Conservation (phyloP, 225 moss, liverwort and hornwort genomes). For the Bryoerythrophyllum caledonicum region DNA sequence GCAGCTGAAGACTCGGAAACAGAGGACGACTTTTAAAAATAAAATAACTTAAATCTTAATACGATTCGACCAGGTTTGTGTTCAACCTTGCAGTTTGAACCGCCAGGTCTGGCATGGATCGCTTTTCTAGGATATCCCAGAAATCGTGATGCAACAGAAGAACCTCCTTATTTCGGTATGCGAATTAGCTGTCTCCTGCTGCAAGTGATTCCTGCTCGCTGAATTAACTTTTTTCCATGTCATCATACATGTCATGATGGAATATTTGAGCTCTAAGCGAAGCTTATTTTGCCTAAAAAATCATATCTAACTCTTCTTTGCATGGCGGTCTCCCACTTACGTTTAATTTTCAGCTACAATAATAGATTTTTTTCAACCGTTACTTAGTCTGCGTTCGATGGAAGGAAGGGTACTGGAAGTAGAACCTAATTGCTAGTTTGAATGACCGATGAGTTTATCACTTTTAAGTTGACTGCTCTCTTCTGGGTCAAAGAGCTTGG, state of each 20-base stretch:
- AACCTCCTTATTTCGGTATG: neutral
- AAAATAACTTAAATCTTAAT: no score
- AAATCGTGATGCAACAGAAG: constrained; percentile 16
- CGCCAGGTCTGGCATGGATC: constrained; percentile 4
- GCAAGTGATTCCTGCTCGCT: neutral
- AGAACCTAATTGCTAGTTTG: neutral
- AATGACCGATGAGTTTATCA: neutral
- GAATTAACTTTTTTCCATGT: neutral
- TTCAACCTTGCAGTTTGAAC: constrained; percentile 21
- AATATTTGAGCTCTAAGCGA: neutral
- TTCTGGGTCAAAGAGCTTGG: constrained; percentile 13
- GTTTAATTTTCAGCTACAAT: neutral
- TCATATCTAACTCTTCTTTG: neutral
- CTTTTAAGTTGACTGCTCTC: neutral
- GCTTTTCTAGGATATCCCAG: constrained; percentile 24
- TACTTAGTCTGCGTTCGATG: neutral
- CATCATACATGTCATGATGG: neutral
- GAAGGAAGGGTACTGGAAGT: no score
- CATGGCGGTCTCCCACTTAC: neutral
- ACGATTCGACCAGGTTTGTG: neutral
- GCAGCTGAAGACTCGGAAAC: constrained; percentile 32
- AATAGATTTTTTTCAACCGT: neutral
- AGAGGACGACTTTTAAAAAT: constrained; percentile 21
- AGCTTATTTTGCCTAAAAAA: neutral
- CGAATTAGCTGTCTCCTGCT: neutral